phyloP scores from a whole-genome alignment of 2,329 filamentous ascomycete genomes.

The Fusarium sambucinum region DNA sequence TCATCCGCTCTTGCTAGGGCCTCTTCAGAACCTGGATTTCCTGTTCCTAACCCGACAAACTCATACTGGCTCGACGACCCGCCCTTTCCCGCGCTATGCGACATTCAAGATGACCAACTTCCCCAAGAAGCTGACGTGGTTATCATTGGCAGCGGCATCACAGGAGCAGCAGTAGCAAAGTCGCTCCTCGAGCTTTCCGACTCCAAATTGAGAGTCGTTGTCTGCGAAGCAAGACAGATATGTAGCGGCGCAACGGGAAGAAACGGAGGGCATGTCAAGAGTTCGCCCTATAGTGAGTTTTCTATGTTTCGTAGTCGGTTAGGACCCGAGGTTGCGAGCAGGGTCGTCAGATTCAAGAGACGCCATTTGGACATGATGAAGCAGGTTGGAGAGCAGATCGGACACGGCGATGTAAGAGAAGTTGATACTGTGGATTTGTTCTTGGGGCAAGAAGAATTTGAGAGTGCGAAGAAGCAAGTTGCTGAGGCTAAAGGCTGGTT shows the following conservation, averaged over 20 bases:
- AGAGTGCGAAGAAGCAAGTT: slow-evolving; percentile 50
- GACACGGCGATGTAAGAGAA: slow-evolving; percentile 56
- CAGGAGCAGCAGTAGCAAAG: slow-evolving; percentile 54
- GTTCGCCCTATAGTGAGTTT: slow-evolving; percentile 59
- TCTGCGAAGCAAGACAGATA: slow-evolving; percentile 64
- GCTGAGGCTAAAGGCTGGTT: slow-evolving; percentile 53
- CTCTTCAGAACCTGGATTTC: slow-evolving; percentile 55
- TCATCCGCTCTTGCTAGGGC: slow-evolving; percentile 49
- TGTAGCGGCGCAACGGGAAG: slow-evolving; percentile 66
- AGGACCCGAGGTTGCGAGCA: slow-evolving; percentile 54
- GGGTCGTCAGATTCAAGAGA: slow-evolving; percentile 59
- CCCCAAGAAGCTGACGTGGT: slow-evolving; percentile 60
- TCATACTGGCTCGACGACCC: slow-evolving; percentile 62
- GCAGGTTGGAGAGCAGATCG: slow-evolving; percentile 54
- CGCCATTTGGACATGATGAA: slow-evolving; percentile 56
- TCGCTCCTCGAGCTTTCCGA: slow-evolving; percentile 47
- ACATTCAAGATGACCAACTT: slow-evolving; percentile 49
- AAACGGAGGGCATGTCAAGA: slow-evolving; percentile 66
- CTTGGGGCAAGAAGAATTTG: slow-evolving; percentile 54
- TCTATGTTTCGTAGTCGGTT: slow-evolving; percentile 48
- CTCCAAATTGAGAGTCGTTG: slow-evolving; percentile 51
- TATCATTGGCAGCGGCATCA: slow-evolving; percentile 68
- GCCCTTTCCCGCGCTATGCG: slow-evolving; percentile 57
- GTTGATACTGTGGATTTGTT: slow-evolving; percentile 63
- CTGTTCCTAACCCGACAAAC: slow-evolving; percentile 56